phyloP scores from a whole-genome alignment of 352 stramenopile genomes.

The Phytophthora rubi region DNA sequence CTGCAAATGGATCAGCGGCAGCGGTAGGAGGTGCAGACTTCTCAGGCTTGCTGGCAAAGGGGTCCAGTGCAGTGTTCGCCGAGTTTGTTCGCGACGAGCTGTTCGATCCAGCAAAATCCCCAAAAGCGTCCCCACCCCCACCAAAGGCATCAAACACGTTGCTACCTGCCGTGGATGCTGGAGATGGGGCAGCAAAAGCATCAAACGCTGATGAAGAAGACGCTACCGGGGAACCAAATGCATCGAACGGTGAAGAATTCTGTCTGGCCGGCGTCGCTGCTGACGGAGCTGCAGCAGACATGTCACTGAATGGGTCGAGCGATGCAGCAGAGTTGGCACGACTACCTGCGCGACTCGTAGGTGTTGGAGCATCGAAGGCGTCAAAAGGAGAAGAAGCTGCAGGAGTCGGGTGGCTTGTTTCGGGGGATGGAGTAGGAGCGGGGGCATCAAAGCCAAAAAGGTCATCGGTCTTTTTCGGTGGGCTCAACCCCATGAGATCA shows the following conservation, averaged over 20 bases:
- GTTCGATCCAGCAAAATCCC: slow-evolving; percentile 37
- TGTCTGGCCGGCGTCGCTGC: slow-evolving; percentile 11
- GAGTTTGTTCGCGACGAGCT: slow-evolving; percentile 41
- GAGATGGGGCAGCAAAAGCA: slow-evolving; percentile 41
- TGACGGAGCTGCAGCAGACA: slow-evolving; percentile 23
- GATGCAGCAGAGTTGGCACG: slow-evolving; percentile 28
- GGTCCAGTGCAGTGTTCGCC: slow-evolving; percentile 37
- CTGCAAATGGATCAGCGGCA: slow-evolving; percentile 64
- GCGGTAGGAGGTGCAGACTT: slow-evolving; percentile 15
- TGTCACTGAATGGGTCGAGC: slow-evolving; percentile 49
- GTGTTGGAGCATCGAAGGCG: slow-evolving; percentile 41
- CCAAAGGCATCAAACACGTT: slow-evolving; percentile 51
- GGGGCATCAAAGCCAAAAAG: slow-evolving; percentile 65
- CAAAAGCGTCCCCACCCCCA: slow-evolving; percentile 39
- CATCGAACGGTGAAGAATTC: slow-evolving; percentile 51
- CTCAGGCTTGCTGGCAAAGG: slow-evolving; percentile 29
- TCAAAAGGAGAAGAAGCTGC: slow-evolving; percentile 47
- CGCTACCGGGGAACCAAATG: slow-evolving; percentile 34
- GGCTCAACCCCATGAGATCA: slow-evolving; percentile 77
- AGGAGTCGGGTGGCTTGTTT: slow-evolving; percentile 20
- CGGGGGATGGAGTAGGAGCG: slow-evolving; percentile 31
- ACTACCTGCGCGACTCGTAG: slow-evolving; percentile 27
- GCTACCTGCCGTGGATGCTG: slow-evolving; percentile 24
- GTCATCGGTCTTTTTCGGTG: slow-evolving; percentile 47
- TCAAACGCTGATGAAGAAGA: slow-evolving; percentile 37